These are phyloP conservation scores for Amanita pseudoporphyria DNA, from an alignment of 768 basidiomycete genomes.

Conservation along the genomic window DNA sequence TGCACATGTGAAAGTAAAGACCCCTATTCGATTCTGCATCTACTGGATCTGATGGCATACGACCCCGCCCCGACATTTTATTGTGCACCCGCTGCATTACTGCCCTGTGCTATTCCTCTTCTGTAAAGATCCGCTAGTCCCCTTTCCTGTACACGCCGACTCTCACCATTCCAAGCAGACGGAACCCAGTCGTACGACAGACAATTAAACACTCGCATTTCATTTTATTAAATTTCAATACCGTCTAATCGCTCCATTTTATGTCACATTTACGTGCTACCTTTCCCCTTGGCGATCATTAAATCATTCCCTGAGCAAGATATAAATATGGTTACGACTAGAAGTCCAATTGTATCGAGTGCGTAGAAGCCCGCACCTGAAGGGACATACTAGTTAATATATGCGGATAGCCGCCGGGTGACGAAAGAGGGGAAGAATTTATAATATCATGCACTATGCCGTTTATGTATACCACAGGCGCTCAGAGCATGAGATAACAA, in stretches of 20 bases:
- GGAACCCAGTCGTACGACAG: neutral
- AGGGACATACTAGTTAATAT: too few species aligned
- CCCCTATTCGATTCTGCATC: too few species aligned
- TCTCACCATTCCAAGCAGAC: neutral
- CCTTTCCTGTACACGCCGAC: neutral
- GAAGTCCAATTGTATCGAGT: neutral
- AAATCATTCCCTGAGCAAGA: neutral
- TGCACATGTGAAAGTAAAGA: too few species aligned
- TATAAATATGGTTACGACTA: neutral
- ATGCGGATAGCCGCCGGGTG: too few species aligned
- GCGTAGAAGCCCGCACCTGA: neutral
- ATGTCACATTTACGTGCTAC: too few species aligned
- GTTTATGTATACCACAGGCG: neutral
- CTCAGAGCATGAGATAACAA: neutral
- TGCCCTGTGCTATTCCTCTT: neutral
- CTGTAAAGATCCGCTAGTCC: neutral
- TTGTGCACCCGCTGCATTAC: neutral
- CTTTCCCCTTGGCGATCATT: neutral
- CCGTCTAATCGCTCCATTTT: constrained; percentile 2
- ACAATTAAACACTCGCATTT: neutral
- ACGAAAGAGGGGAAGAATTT: too few species aligned
- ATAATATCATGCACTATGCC: too few species aligned
- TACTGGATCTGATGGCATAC: too few species aligned
- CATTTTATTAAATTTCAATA: neutral
- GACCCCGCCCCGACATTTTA: too few species aligned